Percentiles rank a stretch among this genome's conserved stretches.
Conservation (phyloP, 139 green algal genomes). For the Trebouxia sp. region DNA sequence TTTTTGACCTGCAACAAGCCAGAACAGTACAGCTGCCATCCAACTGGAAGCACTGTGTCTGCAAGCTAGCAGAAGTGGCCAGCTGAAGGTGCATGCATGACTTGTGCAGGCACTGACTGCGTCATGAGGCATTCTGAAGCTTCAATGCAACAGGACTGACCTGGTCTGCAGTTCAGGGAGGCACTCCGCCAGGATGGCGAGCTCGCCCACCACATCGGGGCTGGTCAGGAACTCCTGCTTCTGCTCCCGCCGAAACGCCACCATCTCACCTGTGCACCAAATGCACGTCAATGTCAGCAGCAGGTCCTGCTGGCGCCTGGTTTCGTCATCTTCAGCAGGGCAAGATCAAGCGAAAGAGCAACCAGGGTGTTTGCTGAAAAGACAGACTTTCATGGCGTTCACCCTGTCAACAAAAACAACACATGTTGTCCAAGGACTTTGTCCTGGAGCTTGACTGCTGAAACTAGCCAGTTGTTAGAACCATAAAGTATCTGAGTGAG, state of each 20-base stretch:
- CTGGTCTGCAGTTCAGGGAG: background rate
- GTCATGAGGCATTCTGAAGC: background rate
- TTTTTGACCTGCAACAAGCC: no score
- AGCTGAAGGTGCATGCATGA: no score
- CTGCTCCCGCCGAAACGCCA: background rate
- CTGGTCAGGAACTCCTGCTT: background rate
- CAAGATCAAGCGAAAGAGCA: background rate
- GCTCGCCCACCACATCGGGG: background rate
- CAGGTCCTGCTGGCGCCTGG: background rate
- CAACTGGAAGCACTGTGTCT: no score
- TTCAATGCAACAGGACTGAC: background rate
- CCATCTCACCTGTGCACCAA: slow-evolving; percentile 14
- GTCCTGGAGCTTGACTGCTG: no score
- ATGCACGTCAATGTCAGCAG: background rate
- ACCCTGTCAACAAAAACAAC: no score
- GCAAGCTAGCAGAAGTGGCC: no score
- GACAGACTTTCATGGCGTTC: no score
- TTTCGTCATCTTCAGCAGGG: background rate
- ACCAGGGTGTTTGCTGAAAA: background rate
- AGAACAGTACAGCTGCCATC: no score
- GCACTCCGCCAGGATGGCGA: background rate
- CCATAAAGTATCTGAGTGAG: no score
- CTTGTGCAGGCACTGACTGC: no score
- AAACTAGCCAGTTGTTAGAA: no score
- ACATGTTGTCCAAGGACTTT: no score